Base-by-base conservation (phyloP, 2,329 filamentous ascomycete genomes). In the Bisporella sp. region DNA sequence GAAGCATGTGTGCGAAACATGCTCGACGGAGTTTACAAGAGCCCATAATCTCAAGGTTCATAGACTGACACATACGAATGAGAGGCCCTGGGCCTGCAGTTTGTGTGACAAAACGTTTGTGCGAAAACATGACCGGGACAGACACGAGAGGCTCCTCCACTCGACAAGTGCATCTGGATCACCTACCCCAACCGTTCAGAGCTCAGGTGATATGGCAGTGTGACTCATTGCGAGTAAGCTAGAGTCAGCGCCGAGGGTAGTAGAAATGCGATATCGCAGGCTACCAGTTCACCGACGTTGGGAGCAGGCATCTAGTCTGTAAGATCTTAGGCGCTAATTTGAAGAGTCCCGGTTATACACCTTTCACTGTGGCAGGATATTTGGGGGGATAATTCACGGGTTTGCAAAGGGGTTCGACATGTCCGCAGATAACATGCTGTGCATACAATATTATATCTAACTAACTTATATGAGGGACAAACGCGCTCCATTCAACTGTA, bases 131-230 rank as follows among this genome's bases (percentile, higher is more conserved):
- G 43, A 45, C 28, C 33, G 43, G 6, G 6, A 45, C 5, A 31
- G 43, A 11, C 43, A 45, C 33, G 2, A 69, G 73, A 39, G 35
- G 9, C 9, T 13, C 9, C 35, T 11, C 35, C 9, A 11, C 9
- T 13, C 9, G 9, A 39, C 9, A 9, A 39, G 35, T 39, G 35
- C 21, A 21, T 21, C 21, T 39, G 9, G 35, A 39, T 9, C 35
- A 39, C 3, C 35, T 13, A 39, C 9, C 13, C 13, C 9, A 9
- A 11, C 9, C 2, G 35, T 13, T 13, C 35, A 13, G 13, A 39
- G 35, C 9, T 39, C 35, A 2, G 35, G 35, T 39, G 13, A 2
- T 39, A 9, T 21, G 21, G 21, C 21, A 21, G 3, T 11, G 9
- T 39, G 35, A 39, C 9, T 39, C 35, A 39, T 39, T 13, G 13